A percentile compares a stretch with the other conserved stretches of the same genome.
Evolutionary conservation across 805 yeast genomes (phyloP).

Genomic region (Naumovozyma castellii): DNA sequence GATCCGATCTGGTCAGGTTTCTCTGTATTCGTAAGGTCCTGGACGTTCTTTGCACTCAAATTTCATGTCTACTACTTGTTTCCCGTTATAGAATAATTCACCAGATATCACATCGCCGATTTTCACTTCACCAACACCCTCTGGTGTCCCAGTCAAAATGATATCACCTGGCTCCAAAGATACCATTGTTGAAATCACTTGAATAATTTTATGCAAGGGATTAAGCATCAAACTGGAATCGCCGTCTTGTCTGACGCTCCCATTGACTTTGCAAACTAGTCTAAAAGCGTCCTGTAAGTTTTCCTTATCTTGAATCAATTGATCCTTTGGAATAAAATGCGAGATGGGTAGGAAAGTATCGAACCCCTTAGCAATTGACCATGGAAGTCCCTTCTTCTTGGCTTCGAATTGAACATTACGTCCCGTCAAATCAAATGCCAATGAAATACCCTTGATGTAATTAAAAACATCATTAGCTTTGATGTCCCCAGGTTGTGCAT

Average conservation of each 20-base stretch:
- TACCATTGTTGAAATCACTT: conserved; percentile 80
- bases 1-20: conserved; percentile 31
- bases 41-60: conserved; percentile 37
- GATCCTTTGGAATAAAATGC: conserved; percentile 51
- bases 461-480: conserved; percentile 60
- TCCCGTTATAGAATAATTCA: conserved; percentile 46
- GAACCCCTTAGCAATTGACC: conserved; percentile 94
- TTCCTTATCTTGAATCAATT: conserved; percentile 47
- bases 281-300: conserved; percentile 33
- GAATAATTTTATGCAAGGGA: conserved; percentile 71
- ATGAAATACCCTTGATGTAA: conserved; percentile 75
- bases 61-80: conserved; percentile 40
- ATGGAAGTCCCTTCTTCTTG: conserved; percentile 86
- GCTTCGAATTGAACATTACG: conserved; percentile 94
- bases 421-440: conserved; percentile 91
- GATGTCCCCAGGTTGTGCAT: conserved; percentile 49
- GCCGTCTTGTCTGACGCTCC: conserved; percentile 61
- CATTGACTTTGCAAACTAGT: conserved; percentile 47
- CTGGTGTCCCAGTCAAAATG: conserved; percentile 92
- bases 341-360: conserved; percentile 94
- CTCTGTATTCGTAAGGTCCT: conserved; percentile 50
- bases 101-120: conserved; percentile 78
- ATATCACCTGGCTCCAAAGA: conserved; percentile 86
- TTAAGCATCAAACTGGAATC: conserved; percentile 76
- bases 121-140: conserved; percentile 79